phyloP scores from a whole-genome alignment of 73 alveolate genomes.

The Tetrahymena malaccensis region DNA sequence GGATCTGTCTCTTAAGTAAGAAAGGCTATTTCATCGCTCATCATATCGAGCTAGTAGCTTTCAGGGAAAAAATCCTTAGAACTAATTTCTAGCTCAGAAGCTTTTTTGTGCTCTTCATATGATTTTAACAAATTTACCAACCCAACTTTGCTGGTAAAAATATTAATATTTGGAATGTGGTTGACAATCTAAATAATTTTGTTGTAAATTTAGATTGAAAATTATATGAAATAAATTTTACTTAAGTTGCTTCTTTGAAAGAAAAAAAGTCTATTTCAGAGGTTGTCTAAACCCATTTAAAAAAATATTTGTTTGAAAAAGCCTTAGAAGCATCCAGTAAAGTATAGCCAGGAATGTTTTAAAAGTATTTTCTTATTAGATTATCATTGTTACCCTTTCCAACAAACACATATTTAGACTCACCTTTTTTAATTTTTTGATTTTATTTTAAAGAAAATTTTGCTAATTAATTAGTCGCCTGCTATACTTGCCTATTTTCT shows the following conservation, averaged over 20 bases:
- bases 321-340: constrained; percentile 34
- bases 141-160: constrained; percentile 46
- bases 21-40: constrained; percentile 55
- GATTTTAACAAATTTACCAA: constrained; percentile 46
- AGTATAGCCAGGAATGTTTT: not conserved
- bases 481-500: not conserved
- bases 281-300: constrained; percentile 32
- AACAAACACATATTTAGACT: constrained; percentile 2
- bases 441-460: not conserved
- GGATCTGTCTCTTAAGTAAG: constrained; percentile 32
- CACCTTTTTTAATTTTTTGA: not conserved
- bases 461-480: not conserved
- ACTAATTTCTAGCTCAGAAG: constrained; percentile 19
- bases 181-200: constrained; percentile 42
- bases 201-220: not conserved
- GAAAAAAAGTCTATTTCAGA: constrained; percentile 11
- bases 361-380: constrained; percentile 14
- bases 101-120: constrained; percentile 12
- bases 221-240: not conserved
- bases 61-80: constrained; percentile 58
- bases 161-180: constrained; percentile 58
- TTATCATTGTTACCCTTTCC: constrained; percentile 38
- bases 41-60: constrained; percentile 51
- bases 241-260: constrained; percentile 9
- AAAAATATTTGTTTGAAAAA: constrained; percentile 9